Evolutionary conservation across 2,329 filamentous ascomycete species (phyloP).

Genomic region (Trichoderma sp.): DNA sequence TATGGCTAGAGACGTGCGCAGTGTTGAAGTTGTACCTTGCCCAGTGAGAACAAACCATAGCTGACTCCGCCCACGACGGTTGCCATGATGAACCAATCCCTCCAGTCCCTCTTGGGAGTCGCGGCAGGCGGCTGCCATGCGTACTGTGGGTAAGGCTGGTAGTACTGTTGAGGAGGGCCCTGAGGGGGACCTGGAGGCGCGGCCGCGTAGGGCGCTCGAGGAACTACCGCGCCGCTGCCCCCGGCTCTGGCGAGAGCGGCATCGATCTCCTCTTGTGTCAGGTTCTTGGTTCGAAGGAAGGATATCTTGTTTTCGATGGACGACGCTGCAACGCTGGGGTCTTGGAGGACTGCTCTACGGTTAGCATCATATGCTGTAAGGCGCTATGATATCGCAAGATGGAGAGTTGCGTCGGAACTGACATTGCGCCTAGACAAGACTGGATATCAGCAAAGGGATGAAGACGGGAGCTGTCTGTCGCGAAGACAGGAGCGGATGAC

Average conservation of each 20-base stretch:
- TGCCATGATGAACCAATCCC: conserved; percentile 99
- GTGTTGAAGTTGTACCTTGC: conserved; percentile 63
- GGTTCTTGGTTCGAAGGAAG: conserved; percentile 94
- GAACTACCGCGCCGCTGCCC: conserved; percentile 53
- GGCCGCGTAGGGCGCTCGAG: conserved; percentile 39
- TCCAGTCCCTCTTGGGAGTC: conserved; percentile 84
- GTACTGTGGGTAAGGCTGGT: conserved; percentile 54
- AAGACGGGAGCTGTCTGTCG: not conserved
- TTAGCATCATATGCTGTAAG: conserved; percentile 28
- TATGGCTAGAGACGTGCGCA: not conserved
- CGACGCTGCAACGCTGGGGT: conserved; percentile 85
- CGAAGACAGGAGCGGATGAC: conserved; percentile 32
- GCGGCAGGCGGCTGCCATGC: conserved; percentile 62
- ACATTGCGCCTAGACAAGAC: conserved; percentile 47
- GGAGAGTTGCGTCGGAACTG: conserved; percentile 34
- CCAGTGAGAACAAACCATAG: conserved; percentile 85
- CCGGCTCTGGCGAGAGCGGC: conserved; percentile 76
- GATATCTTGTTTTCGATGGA: conserved; percentile 91
- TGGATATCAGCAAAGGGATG: conserved; percentile 16
- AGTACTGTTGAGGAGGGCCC: conserved; percentile 49
- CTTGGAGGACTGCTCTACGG: conserved; percentile 73
- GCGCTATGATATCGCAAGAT: not conserved
- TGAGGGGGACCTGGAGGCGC: conserved; percentile 47
- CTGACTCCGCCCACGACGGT: conserved; percentile 88
- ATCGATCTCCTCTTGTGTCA: conserved; percentile 94